A percentile compares a stretch with the other conserved stretches of the same genome.
Conservation (phyloP, 2,329 filamentous ascomycete genomes). For the Xylaria sp. region DNA sequence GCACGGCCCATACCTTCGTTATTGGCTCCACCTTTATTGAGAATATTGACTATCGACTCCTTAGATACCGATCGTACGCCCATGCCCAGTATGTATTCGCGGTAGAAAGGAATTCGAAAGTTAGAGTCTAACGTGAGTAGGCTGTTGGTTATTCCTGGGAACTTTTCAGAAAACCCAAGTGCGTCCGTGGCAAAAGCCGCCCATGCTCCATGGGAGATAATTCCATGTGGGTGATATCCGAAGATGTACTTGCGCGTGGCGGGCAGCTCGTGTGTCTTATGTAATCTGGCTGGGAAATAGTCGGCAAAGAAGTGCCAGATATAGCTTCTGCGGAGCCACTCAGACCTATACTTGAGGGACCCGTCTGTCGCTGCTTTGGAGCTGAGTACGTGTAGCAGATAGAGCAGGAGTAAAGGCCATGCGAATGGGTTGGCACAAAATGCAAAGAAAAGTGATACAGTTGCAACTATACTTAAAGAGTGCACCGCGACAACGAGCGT, state of each 20-base stretch:
- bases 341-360: constrained; percentile 73
- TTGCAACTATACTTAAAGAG: constrained; percentile 71
- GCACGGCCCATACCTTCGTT: constrained; percentile 89
- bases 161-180: constrained; percentile 82
- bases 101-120: constrained; percentile 90
- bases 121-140: constrained; percentile 94
- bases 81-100: constrained; percentile 90
- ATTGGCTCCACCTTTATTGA: constrained; percentile 79
- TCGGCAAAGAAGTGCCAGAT: constrained; percentile 89
- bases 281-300: constrained; percentile 89
- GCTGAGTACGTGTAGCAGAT: constrained; percentile 82
- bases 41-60: constrained; percentile 87
- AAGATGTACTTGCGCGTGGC: constrained; percentile 93
- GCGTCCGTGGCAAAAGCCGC: constrained; percentile 90
- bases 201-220: constrained; percentile 96
- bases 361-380: constrained; percentile 81
- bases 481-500: constrained; percentile 80
- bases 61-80: constrained; percentile 88
- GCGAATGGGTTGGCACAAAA: constrained; percentile 88
- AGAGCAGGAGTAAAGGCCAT: constrained; percentile 80
- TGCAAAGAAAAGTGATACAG: constrained; percentile 84
- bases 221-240: constrained; percentile 96
- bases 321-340: constrained; percentile 72
- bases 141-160: constrained; percentile 94
- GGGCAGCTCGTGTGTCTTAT: constrained; percentile 81